Evolutionary conservation across 208 protist genomes (phyloP), one percentile per base, ranked within the genome.

Genomic region (Acanthamoeba sp.): DNA sequence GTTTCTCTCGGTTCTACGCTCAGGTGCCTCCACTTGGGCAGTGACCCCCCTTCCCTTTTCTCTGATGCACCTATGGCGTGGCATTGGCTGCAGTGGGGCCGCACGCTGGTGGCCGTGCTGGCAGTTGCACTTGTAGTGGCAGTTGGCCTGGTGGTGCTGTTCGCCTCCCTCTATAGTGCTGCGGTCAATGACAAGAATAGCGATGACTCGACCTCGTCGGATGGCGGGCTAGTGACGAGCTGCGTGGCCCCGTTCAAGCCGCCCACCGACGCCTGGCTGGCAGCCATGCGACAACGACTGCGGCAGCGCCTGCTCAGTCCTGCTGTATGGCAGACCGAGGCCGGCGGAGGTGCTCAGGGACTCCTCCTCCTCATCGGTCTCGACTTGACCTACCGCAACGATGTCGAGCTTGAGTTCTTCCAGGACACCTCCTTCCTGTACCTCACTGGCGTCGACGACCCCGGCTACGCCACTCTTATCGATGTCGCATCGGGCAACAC

Each of bases 371-470:
- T 89, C 29, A 12, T 64, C 9, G 82, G 82, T 1, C n/a, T 66
- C 29, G 82, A 42, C 82, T 45, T 89, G 45, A 89, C 82, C 82
- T 89, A 66, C 45, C 82, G 82, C 82, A 89, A 89, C 82, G 82
- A 89, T 45, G 55, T 89, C 32, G 82, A 89, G 82, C 50, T 89
- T 29, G 42, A 89, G 82, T 89, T 89, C 82, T 91, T 71, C 85
- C 85, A 91, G 85, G 85, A 91, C 14, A 66, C 85, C 27, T 71
- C 29, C 10, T 91, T 91, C 85, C 55, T 89, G n/a, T 89, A 89
- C 82, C 82, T 89, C 82, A 64, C 82, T n/a, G 82, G 82, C 16
- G 82, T 89, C 48, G 55, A 91, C 34, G 57, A 91, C 2, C 85
- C 85, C 34, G 85, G 85, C 48, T 91, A 71, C 55, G n/a, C 57